phyloP scores from a whole-genome alignment of 768 basidiomycete species.

The Mycena olivaceomarginata region DNA sequence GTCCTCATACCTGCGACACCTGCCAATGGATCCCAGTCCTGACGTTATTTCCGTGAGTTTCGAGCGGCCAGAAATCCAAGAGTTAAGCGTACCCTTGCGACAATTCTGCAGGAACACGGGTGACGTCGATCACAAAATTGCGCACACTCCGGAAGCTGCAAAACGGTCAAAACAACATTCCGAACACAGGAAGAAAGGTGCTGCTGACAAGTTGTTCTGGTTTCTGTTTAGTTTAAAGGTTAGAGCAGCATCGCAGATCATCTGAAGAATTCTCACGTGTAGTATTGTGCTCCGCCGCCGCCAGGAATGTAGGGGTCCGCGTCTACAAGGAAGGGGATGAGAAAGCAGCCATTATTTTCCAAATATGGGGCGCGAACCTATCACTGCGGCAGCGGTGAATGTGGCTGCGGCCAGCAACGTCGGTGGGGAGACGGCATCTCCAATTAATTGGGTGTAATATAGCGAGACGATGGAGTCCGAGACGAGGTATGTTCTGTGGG shows the following conservation, averaged over 20 bases:
- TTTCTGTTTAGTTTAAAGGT: slow-evolving; percentile 50
- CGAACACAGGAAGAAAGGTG: neutral
- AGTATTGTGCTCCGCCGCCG: slow-evolving; percentile 50
- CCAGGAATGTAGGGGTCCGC: slow-evolving; percentile 82
- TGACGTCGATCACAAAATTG: slow-evolving; percentile 84
- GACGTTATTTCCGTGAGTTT: no score
- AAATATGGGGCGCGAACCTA: slow-evolving; percentile 67
- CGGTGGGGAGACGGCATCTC: slow-evolving; percentile 83
- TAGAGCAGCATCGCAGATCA: neutral
- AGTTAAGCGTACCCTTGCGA: slow-evolving; percentile 55
- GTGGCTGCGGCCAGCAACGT: slow-evolving; percentile 76
- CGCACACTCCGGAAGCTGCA: slow-evolving; percentile 82
- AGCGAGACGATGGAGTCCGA: slow-evolving; percentile 80
- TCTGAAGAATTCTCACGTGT: neutral
- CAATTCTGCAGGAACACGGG: slow-evolving; percentile 69
- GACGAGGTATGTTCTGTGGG: slow-evolving; percentile 78
- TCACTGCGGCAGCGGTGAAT: slow-evolving; percentile 84
- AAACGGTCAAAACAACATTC: neutral
- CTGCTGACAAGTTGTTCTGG: slow-evolving; percentile 79
- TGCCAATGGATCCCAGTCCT: slow-evolving; percentile 88
- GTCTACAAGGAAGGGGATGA: slow-evolving; percentile 62
- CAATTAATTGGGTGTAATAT: slow-evolving; percentile 88
- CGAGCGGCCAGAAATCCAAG: no score
- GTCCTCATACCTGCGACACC: slow-evolving; percentile 71
- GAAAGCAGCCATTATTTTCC: neutral